These are phyloP conservation scores for Fusarium siculi DNA, from an alignment of 2,329 filamentous ascomycete genomes.

Conservation along the genomic window DNA sequence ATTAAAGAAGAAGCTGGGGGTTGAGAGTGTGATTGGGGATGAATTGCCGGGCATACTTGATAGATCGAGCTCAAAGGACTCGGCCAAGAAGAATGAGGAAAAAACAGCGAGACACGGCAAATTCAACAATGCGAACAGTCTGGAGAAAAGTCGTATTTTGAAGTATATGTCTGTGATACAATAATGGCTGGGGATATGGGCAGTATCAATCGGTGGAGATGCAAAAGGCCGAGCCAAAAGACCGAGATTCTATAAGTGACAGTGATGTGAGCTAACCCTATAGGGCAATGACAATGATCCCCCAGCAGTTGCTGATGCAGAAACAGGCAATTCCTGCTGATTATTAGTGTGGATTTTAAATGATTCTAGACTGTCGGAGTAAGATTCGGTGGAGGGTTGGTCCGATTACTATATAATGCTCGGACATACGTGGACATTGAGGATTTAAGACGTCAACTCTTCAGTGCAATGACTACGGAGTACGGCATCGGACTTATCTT, in stretches of 20 bases:
- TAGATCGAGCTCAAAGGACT: background rate
- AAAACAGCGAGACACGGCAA: slow-evolving; percentile 20
- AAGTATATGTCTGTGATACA: background rate
- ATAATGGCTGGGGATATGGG: background rate
- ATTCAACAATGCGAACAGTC: slow-evolving; percentile 5
- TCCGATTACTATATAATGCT: slow-evolving; percentile 1
- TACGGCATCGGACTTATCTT: background rate
- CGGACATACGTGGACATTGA: background rate
- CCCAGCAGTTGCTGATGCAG: background rate
- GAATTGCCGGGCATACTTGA: slow-evolving; percentile 16
- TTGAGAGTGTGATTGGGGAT: slow-evolving; percentile 16
- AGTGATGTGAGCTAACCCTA: slow-evolving; percentile 4
- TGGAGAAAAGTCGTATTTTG: background rate
- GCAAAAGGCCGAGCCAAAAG: slow-evolving; percentile 31
- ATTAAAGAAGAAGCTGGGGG: slow-evolving; percentile 32
- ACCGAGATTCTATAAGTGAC: slow-evolving; percentile 20
- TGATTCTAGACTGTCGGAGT: background rate
- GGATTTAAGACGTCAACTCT: background rate
- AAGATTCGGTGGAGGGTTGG: slow-evolving; percentile 24
- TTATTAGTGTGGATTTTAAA: background rate
- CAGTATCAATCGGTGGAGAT: slow-evolving; percentile 1
- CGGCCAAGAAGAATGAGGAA: background rate
- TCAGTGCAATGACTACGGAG: background rate
- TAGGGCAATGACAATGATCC: background rate
- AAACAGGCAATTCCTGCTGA: background rate